Conservation (phyloP, 495 filamentous ascomycete species). For the Clohesyomyces aquaticus region DNA sequence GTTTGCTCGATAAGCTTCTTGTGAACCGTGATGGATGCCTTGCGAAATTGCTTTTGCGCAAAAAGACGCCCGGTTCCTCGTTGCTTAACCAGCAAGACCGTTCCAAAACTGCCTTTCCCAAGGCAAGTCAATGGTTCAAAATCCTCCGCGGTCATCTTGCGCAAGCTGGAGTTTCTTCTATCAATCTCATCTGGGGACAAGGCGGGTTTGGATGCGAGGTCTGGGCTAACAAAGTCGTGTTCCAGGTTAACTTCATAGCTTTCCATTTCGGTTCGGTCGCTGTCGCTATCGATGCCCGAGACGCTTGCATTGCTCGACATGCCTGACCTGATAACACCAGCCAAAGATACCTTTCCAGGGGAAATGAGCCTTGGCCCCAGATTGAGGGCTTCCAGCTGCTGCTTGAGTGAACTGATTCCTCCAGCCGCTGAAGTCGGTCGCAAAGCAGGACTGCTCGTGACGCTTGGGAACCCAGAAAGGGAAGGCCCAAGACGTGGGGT, state of each 20-base stretch:
- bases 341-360: slow-evolving; percentile 17
- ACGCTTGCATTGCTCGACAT: slow-evolving; percentile 59
- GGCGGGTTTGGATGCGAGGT: slow-evolving; percentile 52
- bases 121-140: slow-evolving; percentile 94
- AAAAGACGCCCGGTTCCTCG: slow-evolving; percentile 82
- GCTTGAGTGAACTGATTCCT: slow-evolving; percentile 77
- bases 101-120: slow-evolving; percentile 94
- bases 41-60: slow-evolving; percentile 98
- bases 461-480: slow-evolving; percentile 43
- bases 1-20: slow-evolving; percentile 95
- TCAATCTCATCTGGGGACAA: slow-evolving; percentile 53
- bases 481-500: slow-evolving; percentile 50
- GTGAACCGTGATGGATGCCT: slow-evolving; percentile 87
- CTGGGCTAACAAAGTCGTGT: slow-evolving; percentile 81
- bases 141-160: slow-evolving; percentile 89
- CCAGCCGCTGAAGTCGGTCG: slow-evolving; percentile 61
- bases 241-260: slow-evolving; percentile 90
- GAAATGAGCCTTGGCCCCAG: slow-evolving; percentile 42
- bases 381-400: slow-evolving; percentile 72
- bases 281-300: slow-evolving; percentile 60
- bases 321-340: slow-evolving; percentile 33
- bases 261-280: slow-evolving; percentile 58
- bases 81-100: slow-evolving; percentile 90
- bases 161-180: slow-evolving; percentile 43
- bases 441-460: slow-evolving; percentile 58